These are phyloP conservation scores for Halophytophthora polymorphica DNA, from an alignment of 352 stramenopile species.

Conservation along the genomic window DNA sequence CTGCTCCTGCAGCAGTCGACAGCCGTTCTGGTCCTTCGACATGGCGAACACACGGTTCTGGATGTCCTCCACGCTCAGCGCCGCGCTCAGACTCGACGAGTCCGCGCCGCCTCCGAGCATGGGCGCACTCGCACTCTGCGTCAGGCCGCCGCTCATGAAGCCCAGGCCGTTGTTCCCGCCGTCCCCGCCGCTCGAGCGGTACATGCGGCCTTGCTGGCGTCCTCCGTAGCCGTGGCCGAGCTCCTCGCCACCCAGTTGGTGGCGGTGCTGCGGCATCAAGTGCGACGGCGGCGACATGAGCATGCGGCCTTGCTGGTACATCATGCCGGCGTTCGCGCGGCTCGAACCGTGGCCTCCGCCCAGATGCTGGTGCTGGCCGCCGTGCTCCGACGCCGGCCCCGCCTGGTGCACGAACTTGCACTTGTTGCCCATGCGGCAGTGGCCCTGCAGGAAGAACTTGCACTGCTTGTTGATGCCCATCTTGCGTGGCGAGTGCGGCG, in stretches of 20 bases:
- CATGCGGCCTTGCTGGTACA: conserved; percentile 33
- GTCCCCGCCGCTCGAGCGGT: conserved; percentile 24
- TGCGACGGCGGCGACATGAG: conserved; percentile 31
- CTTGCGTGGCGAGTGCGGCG: conserved; percentile 58
- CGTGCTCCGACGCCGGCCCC: conserved; percentile 18
- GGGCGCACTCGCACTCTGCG: conserved; percentile 19
- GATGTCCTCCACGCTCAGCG: conserved; percentile 73
- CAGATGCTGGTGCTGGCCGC: conserved; percentile 2
- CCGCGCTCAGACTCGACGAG: conserved; percentile 29
- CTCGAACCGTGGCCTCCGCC: conserved; percentile 16
- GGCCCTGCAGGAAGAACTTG: conserved; percentile 82
- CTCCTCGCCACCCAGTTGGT: conserved; percentile 28
- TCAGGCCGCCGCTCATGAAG: conserved; percentile 17
- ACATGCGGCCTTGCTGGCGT: conserved; percentile 27
- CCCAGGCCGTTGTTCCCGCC: conserved; percentile 15
- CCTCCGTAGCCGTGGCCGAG: conserved; percentile 22
- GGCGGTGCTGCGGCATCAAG: conserved; percentile 35
- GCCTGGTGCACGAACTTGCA: conserved; percentile 80
- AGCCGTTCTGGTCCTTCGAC: conserved; percentile 97
- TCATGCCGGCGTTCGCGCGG: conserved; percentile 23
- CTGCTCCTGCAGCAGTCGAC: conserved; percentile 95
- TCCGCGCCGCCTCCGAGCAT: conserved; percentile 24
- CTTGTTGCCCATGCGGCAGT: conserved; percentile 85
- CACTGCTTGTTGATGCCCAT: conserved; percentile 68
- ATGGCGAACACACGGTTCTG: conserved; percentile 77